These are phyloP conservation scores for Tuber aestivum DNA, from an alignment of 495 filamentous ascomycete genomes.

Conservation along the genomic window DNA sequence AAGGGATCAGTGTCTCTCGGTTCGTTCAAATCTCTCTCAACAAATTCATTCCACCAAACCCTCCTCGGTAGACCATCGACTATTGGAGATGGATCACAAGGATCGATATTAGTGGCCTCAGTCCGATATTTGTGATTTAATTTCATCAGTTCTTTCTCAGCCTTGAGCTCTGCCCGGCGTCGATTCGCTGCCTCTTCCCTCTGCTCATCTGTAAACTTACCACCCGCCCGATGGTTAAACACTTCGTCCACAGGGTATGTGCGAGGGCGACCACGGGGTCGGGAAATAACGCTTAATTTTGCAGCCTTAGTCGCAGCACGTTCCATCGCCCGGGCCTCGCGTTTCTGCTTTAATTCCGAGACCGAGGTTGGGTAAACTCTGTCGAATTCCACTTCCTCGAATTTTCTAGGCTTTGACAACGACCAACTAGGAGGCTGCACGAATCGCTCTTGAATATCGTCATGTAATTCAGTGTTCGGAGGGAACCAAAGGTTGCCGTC, in stretches of 20 bases:
- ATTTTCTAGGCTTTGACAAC: conserved; percentile 34
- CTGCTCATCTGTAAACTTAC: conserved; percentile 42
- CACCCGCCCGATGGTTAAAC: conserved; percentile 17
- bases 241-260: conserved; percentile 28
- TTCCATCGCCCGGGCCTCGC: conserved; percentile 31
- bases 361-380: conserved; percentile 40
- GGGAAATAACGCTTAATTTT: conserved; percentile 28
- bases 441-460: conserved; percentile 36
- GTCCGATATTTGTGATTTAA: conserved; percentile 37
- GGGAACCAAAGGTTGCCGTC: conserved; percentile 47
- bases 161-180: conserved; percentile 33
- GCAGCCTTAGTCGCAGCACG: conserved; percentile 33
- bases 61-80: conserved; percentile 30
- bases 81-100: conserved; percentile 25
- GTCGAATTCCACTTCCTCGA: conserved; percentile 41
- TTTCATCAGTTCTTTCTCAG: conserved; percentile 31
- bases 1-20: conserved; percentile 34
- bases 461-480: conserved; percentile 40
- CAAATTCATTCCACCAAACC: conserved; percentile 43
- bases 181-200: conserved; percentile 39
- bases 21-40: conserved; percentile 35
- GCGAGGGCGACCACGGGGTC: conserved; percentile 33
- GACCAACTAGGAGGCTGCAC: conserved; percentile 37
- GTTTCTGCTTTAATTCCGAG: conserved; percentile 39
- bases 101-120: conserved; percentile 19